A percentile compares a stretch with the other conserved stretches of the same genome.
Evolutionary conservation across 2,329 filamentous ascomycete genomes (phyloP).

Genomic region (Diplocarpon mali): DNA sequence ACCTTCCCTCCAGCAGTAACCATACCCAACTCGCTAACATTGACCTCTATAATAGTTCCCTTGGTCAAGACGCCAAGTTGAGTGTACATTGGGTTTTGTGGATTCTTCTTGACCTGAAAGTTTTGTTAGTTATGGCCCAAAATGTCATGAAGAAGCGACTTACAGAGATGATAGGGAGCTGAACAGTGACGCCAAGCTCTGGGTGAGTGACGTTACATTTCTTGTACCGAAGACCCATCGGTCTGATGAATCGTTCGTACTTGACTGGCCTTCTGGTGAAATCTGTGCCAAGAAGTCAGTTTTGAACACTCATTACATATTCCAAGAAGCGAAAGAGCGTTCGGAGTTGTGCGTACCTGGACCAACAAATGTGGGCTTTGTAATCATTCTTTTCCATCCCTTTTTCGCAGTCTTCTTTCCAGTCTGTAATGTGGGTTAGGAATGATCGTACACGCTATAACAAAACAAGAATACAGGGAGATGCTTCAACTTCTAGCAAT

Average conservation of each 20-base stretch:
- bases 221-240: conserved; percentile 71
- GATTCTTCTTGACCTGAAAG: conserved; percentile 56
- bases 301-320: not conserved
- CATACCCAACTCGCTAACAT: conserved; percentile 82
- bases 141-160: not conserved
- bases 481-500: not conserved
- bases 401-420: conserved; percentile 83
- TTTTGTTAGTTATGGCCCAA: not conserved
- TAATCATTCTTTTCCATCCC: conserved; percentile 57
- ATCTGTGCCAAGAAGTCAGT: conserved; percentile 34
- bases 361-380: conserved; percentile 74
- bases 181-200: conserved; percentile 61
- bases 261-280: conserved; percentile 82
- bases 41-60: conserved; percentile 80
- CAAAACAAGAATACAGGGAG: not conserved
- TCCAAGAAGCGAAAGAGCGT: no score
- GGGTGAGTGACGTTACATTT: conserved; percentile 35
- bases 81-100: conserved; percentile 82
- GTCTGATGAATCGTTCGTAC: conserved; percentile 58
- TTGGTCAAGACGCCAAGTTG: conserved; percentile 84
- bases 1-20: conserved; percentile 89
- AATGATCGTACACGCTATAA: not conserved
- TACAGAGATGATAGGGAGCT: conserved; percentile 63
- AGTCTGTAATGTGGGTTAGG: conserved; percentile 44
- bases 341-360: conserved; percentile 45